These are phyloP conservation scores for Funneliformis mosseae DNA, from an alignment of 192 early-diverging fungal species.

Conservation along the genomic window DNA sequence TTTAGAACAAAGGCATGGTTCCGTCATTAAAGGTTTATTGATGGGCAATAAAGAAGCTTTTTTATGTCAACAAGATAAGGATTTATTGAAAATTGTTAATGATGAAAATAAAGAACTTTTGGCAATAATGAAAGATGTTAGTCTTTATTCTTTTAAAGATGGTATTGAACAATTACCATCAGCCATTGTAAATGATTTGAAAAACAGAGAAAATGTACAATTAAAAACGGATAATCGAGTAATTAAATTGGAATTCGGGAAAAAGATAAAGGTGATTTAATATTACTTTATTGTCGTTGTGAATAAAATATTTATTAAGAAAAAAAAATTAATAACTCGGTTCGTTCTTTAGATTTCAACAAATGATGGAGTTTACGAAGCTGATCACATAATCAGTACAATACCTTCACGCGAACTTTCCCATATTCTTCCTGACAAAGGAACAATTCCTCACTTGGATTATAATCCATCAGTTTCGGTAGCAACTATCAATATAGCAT, in stretches of 20 bases:
- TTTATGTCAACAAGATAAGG: conserved; percentile 6
- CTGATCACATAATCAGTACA: conserved; percentile 70
- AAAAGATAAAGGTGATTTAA: conserved; percentile 44
- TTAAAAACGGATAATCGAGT: conserved; percentile 52
- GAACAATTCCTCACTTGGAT: conserved; percentile 49
- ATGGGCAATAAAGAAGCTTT: conserved; percentile 29
- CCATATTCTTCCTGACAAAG: conserved; percentile 46
- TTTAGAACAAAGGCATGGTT: conserved; percentile 61
- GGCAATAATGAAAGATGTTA: conserved; percentile 54
- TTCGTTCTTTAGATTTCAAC: conserved; percentile 38
- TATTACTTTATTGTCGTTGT: neutral
- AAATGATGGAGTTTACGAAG: conserved; percentile 38
- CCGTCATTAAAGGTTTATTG: conserved; percentile 53
- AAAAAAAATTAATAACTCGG: neutral
- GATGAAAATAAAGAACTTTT: conserved; percentile 19
- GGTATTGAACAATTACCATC: conserved; percentile 75
- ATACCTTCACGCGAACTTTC: conserved; percentile 61
- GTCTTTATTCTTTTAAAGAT: conserved; percentile 81
- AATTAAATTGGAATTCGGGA: conserved; percentile 42
- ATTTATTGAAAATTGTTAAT: neutral
- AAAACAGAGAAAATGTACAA: conserved; percentile 56
- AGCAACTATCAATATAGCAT: conserved; percentile 84
- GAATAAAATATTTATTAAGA: neutral
- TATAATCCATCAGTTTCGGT: conserved; percentile 75
- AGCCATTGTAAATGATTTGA: conserved; percentile 56